These are phyloP conservation scores for Xylaria palmicola DNA, from an alignment of 495 filamentous ascomycete genomes.

Conservation along the genomic window DNA sequence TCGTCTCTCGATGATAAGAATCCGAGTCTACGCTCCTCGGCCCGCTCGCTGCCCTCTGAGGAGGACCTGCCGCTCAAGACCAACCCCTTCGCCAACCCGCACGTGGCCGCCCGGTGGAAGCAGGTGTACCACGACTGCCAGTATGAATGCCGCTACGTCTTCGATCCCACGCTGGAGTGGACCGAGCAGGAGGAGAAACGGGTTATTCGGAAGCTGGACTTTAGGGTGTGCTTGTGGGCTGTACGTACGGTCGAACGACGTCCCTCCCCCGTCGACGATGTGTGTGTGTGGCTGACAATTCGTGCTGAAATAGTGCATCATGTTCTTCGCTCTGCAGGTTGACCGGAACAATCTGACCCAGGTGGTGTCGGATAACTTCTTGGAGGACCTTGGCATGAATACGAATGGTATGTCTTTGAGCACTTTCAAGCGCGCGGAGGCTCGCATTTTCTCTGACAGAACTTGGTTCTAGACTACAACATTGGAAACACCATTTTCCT, in stretches of 20 bases:
- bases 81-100: slow-evolving; percentile 37
- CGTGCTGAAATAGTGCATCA: slow-evolving; percentile 35
- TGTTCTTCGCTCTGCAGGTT: slow-evolving; percentile 59
- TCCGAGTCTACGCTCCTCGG: not conserved
- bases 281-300: too few relatives aligned
- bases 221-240: slow-evolving; percentile 50
- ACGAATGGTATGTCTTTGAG: slow-evolving; percentile 45
- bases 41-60: slow-evolving; percentile 2
- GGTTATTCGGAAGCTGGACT: slow-evolving; percentile 53
- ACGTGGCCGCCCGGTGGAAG: slow-evolving; percentile 29
- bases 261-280: not conserved
- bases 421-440: slow-evolving; percentile 20
- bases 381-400: slow-evolving; percentile 52
- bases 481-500: slow-evolving; percentile 72
- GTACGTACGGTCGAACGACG: slow-evolving; percentile 31
- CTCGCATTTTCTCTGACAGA: not conserved
- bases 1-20: slow-evolving; percentile 2
- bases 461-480: slow-evolving; percentile 56
- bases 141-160: slow-evolving; percentile 52
- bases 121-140: slow-evolving; percentile 30
- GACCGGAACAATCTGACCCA: slow-evolving; percentile 58
- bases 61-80: not conserved
- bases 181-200: slow-evolving; percentile 51
- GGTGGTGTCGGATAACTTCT: slow-evolving; percentile 55
- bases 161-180: slow-evolving; percentile 55